phyloP scores from a whole-genome alignment of 2,329 filamentous ascomycete genomes.

The Fusarium buxicola region DNA sequence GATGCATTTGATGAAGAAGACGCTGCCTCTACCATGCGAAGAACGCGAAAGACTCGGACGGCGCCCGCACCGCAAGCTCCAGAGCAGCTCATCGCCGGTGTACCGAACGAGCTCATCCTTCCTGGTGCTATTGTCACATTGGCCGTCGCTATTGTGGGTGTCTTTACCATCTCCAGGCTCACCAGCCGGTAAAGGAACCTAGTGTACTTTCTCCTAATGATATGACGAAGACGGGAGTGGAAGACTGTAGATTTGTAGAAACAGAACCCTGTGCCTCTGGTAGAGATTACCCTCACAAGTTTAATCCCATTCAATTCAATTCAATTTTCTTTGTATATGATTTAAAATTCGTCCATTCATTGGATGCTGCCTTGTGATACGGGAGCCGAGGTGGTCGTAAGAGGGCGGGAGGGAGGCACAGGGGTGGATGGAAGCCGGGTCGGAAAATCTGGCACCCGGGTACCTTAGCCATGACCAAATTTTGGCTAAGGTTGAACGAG shows the following conservation, averaged over 20 bases:
- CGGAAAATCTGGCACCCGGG: slow-evolving; percentile 44
- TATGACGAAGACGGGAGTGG: slow-evolving; percentile 49
- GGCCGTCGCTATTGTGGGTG: slow-evolving; percentile 91
- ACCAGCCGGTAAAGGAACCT: slow-evolving; percentile 60
- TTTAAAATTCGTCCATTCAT: slow-evolving; percentile 13
- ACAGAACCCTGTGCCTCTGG: slow-evolving; percentile 43
- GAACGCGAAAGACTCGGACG: slow-evolving; percentile 55
- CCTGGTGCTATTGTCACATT: slow-evolving; percentile 96
- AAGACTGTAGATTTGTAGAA: slow-evolving; percentile 50
- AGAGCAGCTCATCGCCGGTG: slow-evolving; percentile 87
- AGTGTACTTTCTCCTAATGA: slow-evolving; percentile 48
- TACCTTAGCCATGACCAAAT: slow-evolving; percentile 42
- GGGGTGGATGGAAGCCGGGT: slow-evolving; percentile 20
- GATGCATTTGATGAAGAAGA: slow-evolving; percentile 67
- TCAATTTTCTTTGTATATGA: slow-evolving; percentile 20
- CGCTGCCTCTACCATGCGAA: slow-evolving; percentile 59
- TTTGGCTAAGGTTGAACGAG: slow-evolving; percentile 44
- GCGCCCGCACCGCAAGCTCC: slow-evolving; percentile 64
- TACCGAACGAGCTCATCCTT: slow-evolving; percentile 92
- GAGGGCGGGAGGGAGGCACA: background rate
- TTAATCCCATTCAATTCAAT: slow-evolving; percentile 37
- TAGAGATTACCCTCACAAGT: slow-evolving; percentile 45
- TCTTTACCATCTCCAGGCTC: slow-evolving; percentile 86
- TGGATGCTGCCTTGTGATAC: background rate
- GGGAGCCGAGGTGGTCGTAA: background rate